A percentile compares a stretch with the other conserved stretches of the same genome.
These are phyloP conservation scores for Aciculoconidium aculeatum DNA, from an alignment of 805 yeast species.

Conservation along the genomic window DNA sequence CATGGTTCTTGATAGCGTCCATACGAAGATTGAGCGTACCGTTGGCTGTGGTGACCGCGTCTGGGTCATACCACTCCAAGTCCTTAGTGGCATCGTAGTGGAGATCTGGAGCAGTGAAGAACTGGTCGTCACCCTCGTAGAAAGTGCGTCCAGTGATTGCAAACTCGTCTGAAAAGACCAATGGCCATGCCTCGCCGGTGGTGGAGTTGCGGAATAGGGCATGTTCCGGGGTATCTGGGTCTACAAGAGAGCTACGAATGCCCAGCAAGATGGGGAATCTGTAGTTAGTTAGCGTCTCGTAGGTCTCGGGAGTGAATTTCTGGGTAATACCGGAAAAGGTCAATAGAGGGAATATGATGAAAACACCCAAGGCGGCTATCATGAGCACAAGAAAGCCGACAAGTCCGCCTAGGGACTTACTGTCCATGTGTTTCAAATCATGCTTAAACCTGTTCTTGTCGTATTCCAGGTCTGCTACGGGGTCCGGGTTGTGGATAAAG, in stretches of 20 bases:
- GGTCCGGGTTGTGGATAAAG: constrained; percentile 91
- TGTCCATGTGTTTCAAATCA: constrained; percentile 63
- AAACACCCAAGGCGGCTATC: constrained; percentile 57
- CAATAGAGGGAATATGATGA: constrained; percentile 73
- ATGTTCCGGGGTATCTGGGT: constrained; percentile 18
- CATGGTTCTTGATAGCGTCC: constrained; percentile 32
- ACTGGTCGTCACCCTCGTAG: constrained; percentile 38
- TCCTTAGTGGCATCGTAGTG: constrained; percentile 36
- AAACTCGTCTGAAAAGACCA: constrained; percentile 36
- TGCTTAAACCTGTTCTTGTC: constrained; percentile 61
- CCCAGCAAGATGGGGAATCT: constrained; percentile 15
- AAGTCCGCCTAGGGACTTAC: constrained; percentile 53
- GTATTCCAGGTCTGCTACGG: constrained; percentile 80
- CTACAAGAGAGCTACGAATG: constrained; percentile 17
- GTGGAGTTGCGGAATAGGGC: constrained; percentile 8
- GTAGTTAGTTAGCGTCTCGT: constrained; percentile 41
- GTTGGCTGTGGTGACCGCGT: constrained; percentile 35
- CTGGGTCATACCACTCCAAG: constrained; percentile 39
- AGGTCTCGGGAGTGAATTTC: constrained; percentile 20
- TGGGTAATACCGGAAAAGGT: constrained; percentile 68
- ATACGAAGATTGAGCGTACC: constrained; percentile 29
- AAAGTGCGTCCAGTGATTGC: constrained; percentile 36
- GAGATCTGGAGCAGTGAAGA: constrained; percentile 33
- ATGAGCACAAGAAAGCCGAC: constrained; percentile 53
- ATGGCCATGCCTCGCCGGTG: constrained; percentile 25